These are phyloP conservation scores for Aspergillus asperescens DNA, from an alignment of 495 filamentous ascomycete species.

Conservation along the genomic window DNA sequence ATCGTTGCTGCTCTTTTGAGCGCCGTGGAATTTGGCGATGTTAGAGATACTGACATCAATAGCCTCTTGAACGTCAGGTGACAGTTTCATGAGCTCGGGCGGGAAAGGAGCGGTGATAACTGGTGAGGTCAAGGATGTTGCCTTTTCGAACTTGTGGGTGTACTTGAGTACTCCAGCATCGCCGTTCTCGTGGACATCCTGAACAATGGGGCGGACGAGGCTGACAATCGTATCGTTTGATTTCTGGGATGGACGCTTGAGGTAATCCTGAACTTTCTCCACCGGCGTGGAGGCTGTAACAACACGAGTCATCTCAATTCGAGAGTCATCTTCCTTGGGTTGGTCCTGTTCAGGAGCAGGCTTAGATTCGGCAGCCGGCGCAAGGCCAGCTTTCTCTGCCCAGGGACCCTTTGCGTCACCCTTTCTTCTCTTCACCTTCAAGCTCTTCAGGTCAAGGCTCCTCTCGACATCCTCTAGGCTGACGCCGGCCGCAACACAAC, in stretches of 20 bases:
- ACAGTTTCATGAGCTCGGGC: constrained; percentile 73
- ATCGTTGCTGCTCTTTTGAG: constrained; percentile 71
- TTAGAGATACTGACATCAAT: constrained; percentile 92
- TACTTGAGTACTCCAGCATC: constrained; percentile 85
- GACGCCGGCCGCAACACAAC: constrained; percentile 77
- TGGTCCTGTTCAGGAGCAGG: constrained; percentile 31
- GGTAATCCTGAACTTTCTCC: constrained; percentile 59
- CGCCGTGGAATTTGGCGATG: constrained; percentile 87
- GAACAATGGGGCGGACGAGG: constrained; percentile 85
- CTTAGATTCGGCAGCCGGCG: constrained; percentile 36
- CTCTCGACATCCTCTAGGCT: constrained; percentile 80
- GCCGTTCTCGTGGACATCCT: constrained; percentile 71
- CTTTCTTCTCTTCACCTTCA: constrained; percentile 85
- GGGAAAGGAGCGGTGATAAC: constrained; percentile 87
- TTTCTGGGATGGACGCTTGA: constrained; percentile 86
- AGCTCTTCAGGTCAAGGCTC: constrained; percentile 87
- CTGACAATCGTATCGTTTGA: constrained; percentile 84
- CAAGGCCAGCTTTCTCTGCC: constrained; percentile 74
- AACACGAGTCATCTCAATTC: constrained; percentile 78
- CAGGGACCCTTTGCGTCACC: constrained; percentile 91
- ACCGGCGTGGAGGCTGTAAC: constrained; percentile 56
- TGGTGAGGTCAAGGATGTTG: constrained; percentile 79
- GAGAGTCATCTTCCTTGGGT: constrained; percentile 51
- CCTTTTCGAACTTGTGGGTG: constrained; percentile 96
- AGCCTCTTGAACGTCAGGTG: constrained; percentile 76